Percentiles rank a stretch among this genome's conserved stretches.
These are phyloP conservation scores for Paraglomus occultum DNA, from an alignment of 192 early-diverging fungal species.

Conservation along the genomic window DNA sequence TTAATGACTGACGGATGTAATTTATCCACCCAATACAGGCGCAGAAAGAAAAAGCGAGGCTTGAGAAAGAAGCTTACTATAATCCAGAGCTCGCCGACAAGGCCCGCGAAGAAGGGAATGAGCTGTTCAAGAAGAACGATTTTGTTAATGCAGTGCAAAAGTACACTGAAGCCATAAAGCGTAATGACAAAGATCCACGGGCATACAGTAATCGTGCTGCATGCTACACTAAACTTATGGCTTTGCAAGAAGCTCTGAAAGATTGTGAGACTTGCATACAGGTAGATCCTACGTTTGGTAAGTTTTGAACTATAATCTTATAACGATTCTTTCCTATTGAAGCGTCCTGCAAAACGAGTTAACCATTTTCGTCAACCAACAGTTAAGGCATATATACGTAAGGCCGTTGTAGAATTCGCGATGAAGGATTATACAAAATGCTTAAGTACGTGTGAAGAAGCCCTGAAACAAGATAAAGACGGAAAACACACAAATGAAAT, in stretches of 20 bases:
- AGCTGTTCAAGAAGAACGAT: slow-evolving; percentile 84
- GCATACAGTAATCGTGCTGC: slow-evolving; percentile 97
- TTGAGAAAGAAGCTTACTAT: slow-evolving; percentile 83
- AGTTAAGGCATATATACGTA: slow-evolving; percentile 94
- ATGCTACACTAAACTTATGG: slow-evolving; percentile 92
- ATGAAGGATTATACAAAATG: slow-evolving; percentile 87
- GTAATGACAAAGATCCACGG: slow-evolving; percentile 85
- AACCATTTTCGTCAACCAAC: slow-evolving; percentile 3
- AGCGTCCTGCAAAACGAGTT: not conserved
- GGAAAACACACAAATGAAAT: slow-evolving; percentile 85
- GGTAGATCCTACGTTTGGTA: slow-evolving; percentile 80
- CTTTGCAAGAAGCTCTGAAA: slow-evolving; percentile 90
- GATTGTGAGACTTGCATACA: slow-evolving; percentile 89
- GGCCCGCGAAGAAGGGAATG: slow-evolving; percentile 93
- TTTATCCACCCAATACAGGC: not conserved
- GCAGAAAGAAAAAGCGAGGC: slow-evolving; percentile 78
- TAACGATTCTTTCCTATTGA: not conserved
- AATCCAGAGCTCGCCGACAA: slow-evolving; percentile 80
- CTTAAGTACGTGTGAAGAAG: slow-evolving; percentile 78
- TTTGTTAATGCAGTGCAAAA: slow-evolving; percentile 85
- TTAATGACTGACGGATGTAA: too few species aligned
- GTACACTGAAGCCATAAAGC: slow-evolving; percentile 97
- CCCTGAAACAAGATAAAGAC: slow-evolving; percentile 77
- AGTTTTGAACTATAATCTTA: not conserved
- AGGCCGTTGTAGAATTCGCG: slow-evolving; percentile 84